Percentiles rank a stretch among this genome's conserved stretches.
phyloP scores from a whole-genome alignment of 441 rosid genomes.

The Caryocar brasiliense region DNA sequence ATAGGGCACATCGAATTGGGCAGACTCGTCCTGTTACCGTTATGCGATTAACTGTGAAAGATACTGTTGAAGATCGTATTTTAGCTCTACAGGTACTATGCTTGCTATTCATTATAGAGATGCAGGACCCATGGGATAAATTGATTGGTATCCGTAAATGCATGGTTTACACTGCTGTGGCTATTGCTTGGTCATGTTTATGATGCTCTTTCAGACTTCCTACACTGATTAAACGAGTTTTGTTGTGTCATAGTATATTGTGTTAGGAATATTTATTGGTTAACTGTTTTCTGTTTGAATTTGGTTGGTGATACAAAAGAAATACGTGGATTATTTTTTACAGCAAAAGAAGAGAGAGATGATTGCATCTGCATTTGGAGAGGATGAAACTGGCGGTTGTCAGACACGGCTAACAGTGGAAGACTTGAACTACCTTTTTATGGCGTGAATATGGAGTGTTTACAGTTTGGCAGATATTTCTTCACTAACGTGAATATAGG shows the following conservation, averaged over 20 bases:
- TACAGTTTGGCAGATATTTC: constrained; percentile 5
- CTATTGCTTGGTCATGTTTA: too few species aligned
- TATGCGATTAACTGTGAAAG: constrained; percentile 71
- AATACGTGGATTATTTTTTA: constrained; percentile 1
- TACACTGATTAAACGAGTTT: too few species aligned
- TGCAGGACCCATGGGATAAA: too few species aligned
- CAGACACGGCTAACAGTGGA: constrained; percentile 78
- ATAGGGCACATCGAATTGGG: constrained; percentile 94
- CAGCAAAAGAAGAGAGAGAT: constrained; percentile 91
- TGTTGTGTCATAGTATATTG: too few species aligned
- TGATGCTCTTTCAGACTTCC: too few species aligned
- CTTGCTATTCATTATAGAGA: too few species aligned
- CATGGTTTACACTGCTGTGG: too few species aligned
- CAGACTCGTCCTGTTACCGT: constrained; percentile 84
- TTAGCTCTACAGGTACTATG: constrained; percentile 59
- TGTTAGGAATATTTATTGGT: too few species aligned
- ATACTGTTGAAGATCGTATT: constrained; percentile 88
- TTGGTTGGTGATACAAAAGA: background rate
- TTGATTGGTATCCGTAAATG: too few species aligned
- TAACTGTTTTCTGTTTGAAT: too few species aligned
- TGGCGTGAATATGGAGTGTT: constrained; percentile 34
- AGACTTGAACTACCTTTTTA: constrained; percentile 71
- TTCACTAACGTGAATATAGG: constrained; percentile 22
- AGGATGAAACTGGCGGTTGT: constrained; percentile 60
- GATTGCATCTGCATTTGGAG: constrained; percentile 91